Percentiles rank a stretch among this genome's conserved stretches.
These are phyloP conservation scores for Corylus heterophylla DNA, from an alignment of 306 rosid genomes.

Conservation along the genomic window DNA sequence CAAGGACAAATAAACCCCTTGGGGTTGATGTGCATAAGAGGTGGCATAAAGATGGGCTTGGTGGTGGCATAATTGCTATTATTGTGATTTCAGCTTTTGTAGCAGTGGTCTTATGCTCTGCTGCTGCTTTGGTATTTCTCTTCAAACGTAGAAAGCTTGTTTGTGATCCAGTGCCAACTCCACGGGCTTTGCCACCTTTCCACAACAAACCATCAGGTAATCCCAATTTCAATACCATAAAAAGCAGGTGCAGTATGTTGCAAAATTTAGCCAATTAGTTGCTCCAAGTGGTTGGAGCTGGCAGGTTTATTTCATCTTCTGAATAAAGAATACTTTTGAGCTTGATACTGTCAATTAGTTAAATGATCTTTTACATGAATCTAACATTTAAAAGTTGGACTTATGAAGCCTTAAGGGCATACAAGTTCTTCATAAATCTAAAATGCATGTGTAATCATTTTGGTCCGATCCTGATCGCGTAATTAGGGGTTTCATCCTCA, in stretches of 20 bases:
- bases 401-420: slow-evolving; percentile 7
- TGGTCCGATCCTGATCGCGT: background rate
- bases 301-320: slow-evolving; percentile 20
- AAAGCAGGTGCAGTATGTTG: background rate
- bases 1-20: slow-evolving; percentile 73
- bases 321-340: background rate
- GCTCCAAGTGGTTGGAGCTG: background rate
- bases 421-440: background rate
- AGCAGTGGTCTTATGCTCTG: slow-evolving; percentile 55
- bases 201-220: slow-evolving; percentile 71
- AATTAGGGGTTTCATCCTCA: background rate
- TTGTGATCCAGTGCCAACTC: slow-evolving; percentile 40
- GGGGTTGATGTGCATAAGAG: slow-evolving; percentile 74
- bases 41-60: slow-evolving; percentile 58
- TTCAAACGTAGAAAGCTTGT: slow-evolving; percentile 48
- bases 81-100: slow-evolving; percentile 58
- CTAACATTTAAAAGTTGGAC: slow-evolving; percentile 7
- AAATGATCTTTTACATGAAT: slow-evolving; percentile 7
- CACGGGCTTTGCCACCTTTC: slow-evolving; percentile 42
- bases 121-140: slow-evolving; percentile 54
- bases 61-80: slow-evolving; percentile 55
- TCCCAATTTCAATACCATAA: slow-evolving; percentile 9
- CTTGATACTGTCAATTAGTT: background rate
- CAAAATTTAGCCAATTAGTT: background rate
- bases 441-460: background rate